Conservation (phyloP, 345 rosid genomes). For the Punica granatum region DNA sequence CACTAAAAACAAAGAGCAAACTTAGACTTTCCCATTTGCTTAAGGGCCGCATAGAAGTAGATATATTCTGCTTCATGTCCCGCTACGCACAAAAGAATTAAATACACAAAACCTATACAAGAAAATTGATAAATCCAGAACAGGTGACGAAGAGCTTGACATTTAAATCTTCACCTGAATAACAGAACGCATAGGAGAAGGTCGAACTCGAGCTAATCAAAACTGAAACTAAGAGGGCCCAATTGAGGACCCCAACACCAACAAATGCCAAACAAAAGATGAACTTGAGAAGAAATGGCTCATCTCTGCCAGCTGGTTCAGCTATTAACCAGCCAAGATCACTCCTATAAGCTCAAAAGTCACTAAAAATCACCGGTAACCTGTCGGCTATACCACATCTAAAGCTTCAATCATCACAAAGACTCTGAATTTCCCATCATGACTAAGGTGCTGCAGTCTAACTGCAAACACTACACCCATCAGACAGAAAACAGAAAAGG, state of each 20-base stretch:
- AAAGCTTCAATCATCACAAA: background rate
- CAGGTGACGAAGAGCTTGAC: background rate
- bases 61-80: background rate
- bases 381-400: background rate
- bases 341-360: background rate
- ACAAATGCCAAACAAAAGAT: background rate
- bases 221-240: background rate
- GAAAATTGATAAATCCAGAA: background rate
- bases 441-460: background rate
- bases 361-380: background rate
- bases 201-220: background rate
- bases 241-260: background rate
- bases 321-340: background rate
- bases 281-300: background rate
- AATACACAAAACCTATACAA: background rate
- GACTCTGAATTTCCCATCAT: background rate
- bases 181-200: background rate
- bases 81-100: background rate
- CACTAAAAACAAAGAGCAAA: background rate
- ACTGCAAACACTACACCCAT: background rate
- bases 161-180: background rate
- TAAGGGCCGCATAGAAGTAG: background rate
- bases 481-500: background rate
- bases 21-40: background rate
- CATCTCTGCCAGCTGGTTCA: background rate